Percentiles rank a stretch among this genome's conserved stretches.
Conservation (phyloP, 1,284 basidiomycete genomes). For the Trametes polyzona region DNA sequence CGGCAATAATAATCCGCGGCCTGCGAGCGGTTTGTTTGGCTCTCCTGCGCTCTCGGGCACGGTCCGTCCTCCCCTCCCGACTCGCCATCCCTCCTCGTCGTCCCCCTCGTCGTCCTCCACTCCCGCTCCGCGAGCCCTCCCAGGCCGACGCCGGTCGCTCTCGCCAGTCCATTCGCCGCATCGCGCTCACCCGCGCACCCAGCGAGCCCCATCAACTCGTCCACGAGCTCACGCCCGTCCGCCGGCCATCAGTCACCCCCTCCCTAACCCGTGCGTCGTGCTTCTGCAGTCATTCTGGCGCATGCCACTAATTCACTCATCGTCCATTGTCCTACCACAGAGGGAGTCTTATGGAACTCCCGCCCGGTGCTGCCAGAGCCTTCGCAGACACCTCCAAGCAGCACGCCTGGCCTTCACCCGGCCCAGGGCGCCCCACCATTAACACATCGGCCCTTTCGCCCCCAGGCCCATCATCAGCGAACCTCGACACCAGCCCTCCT, state of each 20-base stretch:
- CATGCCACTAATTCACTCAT: constrained; percentile 18
- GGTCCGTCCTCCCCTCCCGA: constrained; percentile 31
- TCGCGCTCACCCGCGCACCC: neutral
- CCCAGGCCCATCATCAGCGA: constrained; percentile 34
- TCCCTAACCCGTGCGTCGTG: constrained; percentile 4
- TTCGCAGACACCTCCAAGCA: constrained; percentile 30
- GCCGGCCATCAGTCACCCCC: constrained; percentile 4
- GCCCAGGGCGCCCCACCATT: constrained; percentile 40
- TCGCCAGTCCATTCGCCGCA: neutral
- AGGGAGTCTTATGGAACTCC: constrained; percentile 36
- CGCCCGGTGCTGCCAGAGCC: constrained; percentile 31
- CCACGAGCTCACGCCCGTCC: constrained; percentile 4
- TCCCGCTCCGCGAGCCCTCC: constrained; percentile 13
- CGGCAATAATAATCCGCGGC: constrained; percentile 27
- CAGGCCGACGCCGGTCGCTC: constrained; percentile 9
- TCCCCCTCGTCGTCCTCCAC: constrained; percentile 15
- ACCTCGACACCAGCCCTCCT: constrained; percentile 42
- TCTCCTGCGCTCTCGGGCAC: constrained; percentile 27
- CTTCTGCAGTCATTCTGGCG: constrained; percentile 22
- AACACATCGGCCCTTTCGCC: constrained; percentile 41
- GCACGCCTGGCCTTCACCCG: constrained; percentile 43
- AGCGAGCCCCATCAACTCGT: neutral
- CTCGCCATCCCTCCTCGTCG: constrained; percentile 28
- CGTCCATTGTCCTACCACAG: neutral
- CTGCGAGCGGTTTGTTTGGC: constrained; percentile 28